phyloP scores from a whole-genome alignment of 805 yeast species.

The Lipomyces yamanashiensis region DNA sequence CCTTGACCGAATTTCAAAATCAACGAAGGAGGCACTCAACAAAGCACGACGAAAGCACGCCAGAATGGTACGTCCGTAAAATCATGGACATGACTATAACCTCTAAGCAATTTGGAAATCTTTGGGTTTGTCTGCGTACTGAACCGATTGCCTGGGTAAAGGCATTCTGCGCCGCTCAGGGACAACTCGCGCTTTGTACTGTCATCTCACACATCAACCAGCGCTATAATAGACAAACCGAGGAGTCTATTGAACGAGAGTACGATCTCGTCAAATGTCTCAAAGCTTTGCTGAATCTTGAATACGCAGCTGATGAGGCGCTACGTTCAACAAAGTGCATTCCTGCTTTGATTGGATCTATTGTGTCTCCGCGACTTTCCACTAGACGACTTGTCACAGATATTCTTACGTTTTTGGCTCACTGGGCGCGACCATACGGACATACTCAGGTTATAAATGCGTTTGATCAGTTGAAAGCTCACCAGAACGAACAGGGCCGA shows the following conservation, averaged over 20 bases:
- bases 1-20: conserved; percentile 73
- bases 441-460: conserved; percentile 63
- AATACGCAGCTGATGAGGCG: conserved; percentile 62
- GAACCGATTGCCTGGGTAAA: conserved; percentile 86
- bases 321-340: conserved; percentile 51
- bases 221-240: conserved; percentile 43
- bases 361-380: conserved; percentile 72
- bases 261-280: conserved; percentile 76
- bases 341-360: conserved; percentile 69
- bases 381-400: conserved; percentile 84
- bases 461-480: conserved; percentile 53
- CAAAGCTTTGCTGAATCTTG: conserved; percentile 68
- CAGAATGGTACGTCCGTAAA: conserved; percentile 75
- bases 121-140: conserved; percentile 90
- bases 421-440: conserved; percentile 52
- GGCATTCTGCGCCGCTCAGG: conserved; percentile 76
- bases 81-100: conserved; percentile 73
- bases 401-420: conserved; percentile 62
- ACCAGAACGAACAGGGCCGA: conserved; percentile 51
- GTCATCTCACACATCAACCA: conserved; percentile 61
- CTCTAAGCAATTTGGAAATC: conserved; percentile 71
- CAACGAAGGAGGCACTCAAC: conserved; percentile 45
- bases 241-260: conserved; percentile 68
- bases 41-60: conserved; percentile 51
- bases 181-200: conserved; percentile 75